Evolutionary conservation across 2,329 filamentous ascomycete genomes (phyloP).

Genomic region (Alternaria brassicae): DNA sequence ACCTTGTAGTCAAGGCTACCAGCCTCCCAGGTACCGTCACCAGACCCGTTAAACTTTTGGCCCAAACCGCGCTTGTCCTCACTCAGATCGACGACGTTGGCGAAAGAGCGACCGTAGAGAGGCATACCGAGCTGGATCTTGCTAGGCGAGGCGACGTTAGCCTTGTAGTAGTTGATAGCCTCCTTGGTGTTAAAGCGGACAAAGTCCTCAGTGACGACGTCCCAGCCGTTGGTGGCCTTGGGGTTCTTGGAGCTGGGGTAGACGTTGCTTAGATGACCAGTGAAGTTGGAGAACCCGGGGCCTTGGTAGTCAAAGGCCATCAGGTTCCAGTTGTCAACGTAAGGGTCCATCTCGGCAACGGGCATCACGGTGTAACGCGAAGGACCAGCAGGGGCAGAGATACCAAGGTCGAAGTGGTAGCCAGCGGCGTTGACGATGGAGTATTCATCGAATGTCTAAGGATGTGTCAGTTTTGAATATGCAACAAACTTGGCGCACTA

Average conservation of each 20-base stretch:
- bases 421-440: conserved; percentile 45
- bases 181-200: conserved; percentile 35
- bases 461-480: background rate
- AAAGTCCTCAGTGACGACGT: conserved; percentile 3
- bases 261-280: conserved; percentile 58
- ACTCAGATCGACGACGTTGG: conserved; percentile 31
- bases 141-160: conserved; percentile 21
- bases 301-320: conserved; percentile 75
- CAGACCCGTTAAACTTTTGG: conserved; percentile 35
- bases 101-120: conserved; percentile 40
- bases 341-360: conserved; percentile 51
- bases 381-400: conserved; percentile 55
- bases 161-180: conserved; percentile 37
- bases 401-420: conserved; percentile 53
- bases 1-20: conserved; percentile 41
- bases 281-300: conserved; percentile 71
- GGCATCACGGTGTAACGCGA: conserved; percentile 49
- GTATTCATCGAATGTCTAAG: conserved; percentile 50
- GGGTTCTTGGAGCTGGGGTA: conserved; percentile 29
- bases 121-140: conserved; percentile 42
- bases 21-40: conserved; percentile 34
- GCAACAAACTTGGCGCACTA: background rate
- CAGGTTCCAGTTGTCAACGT: conserved; percentile 61
- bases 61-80: conserved; percentile 58
- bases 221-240: conserved; percentile 30